Evolutionary conservation across 768 basidiomycete species (phyloP).

Genomic region (Collybiopsis confluens): DNA sequence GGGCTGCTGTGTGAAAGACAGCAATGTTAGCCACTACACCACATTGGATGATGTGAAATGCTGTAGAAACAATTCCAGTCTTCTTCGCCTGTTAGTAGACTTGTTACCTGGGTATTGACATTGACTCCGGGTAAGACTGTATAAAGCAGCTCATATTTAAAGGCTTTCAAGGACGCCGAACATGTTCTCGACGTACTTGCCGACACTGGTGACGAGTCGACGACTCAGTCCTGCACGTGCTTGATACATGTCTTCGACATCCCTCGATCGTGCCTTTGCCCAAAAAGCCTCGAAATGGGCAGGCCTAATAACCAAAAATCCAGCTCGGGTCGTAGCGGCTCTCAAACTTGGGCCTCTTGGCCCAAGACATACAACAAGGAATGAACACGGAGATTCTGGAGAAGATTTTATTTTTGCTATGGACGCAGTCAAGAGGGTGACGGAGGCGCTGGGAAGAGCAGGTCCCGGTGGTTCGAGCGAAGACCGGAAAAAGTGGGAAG

Average conservation of each 20-base stretch:
- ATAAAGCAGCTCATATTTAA: too few relatives aligned
- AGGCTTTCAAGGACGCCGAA: too few relatives aligned
- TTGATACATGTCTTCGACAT: too few relatives aligned
- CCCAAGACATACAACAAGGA: neutral
- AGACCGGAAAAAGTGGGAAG: neutral
- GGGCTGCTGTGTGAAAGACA: neutral
- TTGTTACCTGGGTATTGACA: too few relatives aligned
- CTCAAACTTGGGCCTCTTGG: neutral
- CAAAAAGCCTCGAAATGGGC: conserved; percentile 1
- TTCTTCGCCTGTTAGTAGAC: too few relatives aligned
- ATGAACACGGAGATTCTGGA: neutral
- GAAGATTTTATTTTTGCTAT: conserved; percentile 4
- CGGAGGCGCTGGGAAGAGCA: neutral
- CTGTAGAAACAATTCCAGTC: too few relatives aligned
- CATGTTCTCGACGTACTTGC: too few relatives aligned
- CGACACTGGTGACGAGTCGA: too few relatives aligned
- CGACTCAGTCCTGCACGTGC: too few relatives aligned
- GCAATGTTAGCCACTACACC: neutral
- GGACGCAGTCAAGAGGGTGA: conserved; percentile 1
- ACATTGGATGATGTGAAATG: neutral
- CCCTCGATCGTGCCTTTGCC: too few relatives aligned
- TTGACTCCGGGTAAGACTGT: too few relatives aligned
- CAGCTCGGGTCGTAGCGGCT: neutral
- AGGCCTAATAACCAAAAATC: neutral
- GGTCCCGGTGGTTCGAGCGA: neutral